Evolutionary conservation across 2,329 filamentous ascomycete genomes (phyloP), one percentile per base, ranked within the genome.

Genomic region (Trichoderma koningii): DNA sequence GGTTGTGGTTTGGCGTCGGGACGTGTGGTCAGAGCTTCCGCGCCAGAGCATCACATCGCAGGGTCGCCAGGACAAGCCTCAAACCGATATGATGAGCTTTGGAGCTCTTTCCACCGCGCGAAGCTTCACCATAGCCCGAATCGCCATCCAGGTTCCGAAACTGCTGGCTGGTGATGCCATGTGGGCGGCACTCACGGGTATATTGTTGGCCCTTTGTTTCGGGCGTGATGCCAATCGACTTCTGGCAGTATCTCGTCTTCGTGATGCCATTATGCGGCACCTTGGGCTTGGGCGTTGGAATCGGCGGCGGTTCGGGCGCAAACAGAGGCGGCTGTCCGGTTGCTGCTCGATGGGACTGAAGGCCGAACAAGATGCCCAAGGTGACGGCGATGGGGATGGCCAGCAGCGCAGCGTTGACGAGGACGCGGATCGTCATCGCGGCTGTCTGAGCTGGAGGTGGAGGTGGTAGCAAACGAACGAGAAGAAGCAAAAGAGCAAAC

Each of bases 381-480:
- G 81, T 83, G 63, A 78, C 76, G 65, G 77, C 82, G 65, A 84
- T 78, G 45, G 80, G 83, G 66, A 85, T 73, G 68, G 78, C 78
- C 66, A 85, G 69, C 56, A 85, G 77, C 70, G 76, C 76, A 61
- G 80, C 76, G 73, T 83, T 85, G 73, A 84, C 76, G 65, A 85
- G 71, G 72, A 81, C 79, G 68, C 75, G 71, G 63, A 78, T 68
- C 62, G 65, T 66, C 79, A 81, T 81, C 69, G 68, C 68, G 61
- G 56, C 65, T 26, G 38, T 15, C 28, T 23, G 34, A 12, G 14
- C 34, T 41, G 42, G 30, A n/a, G 23, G 7, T 41, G 42, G 30
- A n/a, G 23, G 7, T 10, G 30, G 9, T 28, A 47, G 21, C 48
- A 17, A 45, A 53, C 19, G 34, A 48, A 23, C 19, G 19, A 38